Evolutionary conservation across 108 stramenopile genomes (phyloP), one percentile per base, ranked within the genome.

Genomic region (Thalassiosira profunda): DNA sequence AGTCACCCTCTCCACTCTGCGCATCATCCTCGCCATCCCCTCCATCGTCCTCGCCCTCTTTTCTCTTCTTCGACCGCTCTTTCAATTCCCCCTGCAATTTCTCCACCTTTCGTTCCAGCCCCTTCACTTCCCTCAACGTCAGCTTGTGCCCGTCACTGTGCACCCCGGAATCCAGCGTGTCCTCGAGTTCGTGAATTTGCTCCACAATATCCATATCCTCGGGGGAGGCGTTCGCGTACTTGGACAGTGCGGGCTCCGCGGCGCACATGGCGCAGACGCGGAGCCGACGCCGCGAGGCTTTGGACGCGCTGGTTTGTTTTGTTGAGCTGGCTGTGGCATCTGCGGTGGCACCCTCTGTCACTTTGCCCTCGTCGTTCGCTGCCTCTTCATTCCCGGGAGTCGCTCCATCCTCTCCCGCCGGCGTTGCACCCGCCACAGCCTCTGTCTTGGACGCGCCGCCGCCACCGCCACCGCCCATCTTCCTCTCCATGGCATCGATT

Each of bases 261-360:
- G 85, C 77, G 65, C 93, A 94, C 40, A 91, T 65, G 58, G 83
- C 89, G 67, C 89, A 91, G 1, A 85, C 88, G 23, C 81, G 74
- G 15, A 69, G 58, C 42, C 58, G 58, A 43, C 67, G 38, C 47
- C 30, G 42, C 14, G 68, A 15, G 23, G 44, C 20, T 31, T 9
- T 20, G 5, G 31, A 54, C 12, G 47, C 44, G 11, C 49, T 41
- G 14, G 10, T 31, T 28, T 14, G 35, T 40, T 25, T 21, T 36
- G 51, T 20, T 35, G 35, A 40, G 8, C 40, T 6, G 18, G 12
- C 14, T 18, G n/a, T 20, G 8, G 34, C 41, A 17, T 29, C 49
- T 3, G 47, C 58, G 12, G 42, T 21, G 2, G 23, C 43, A 21
- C 12, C 65, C 6, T 60, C 63, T 2, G 35, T 41, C 12, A 58